Base-by-base conservation (phyloP, 805 yeast species). In the Maudiozyma serrabonitensis region DNA sequence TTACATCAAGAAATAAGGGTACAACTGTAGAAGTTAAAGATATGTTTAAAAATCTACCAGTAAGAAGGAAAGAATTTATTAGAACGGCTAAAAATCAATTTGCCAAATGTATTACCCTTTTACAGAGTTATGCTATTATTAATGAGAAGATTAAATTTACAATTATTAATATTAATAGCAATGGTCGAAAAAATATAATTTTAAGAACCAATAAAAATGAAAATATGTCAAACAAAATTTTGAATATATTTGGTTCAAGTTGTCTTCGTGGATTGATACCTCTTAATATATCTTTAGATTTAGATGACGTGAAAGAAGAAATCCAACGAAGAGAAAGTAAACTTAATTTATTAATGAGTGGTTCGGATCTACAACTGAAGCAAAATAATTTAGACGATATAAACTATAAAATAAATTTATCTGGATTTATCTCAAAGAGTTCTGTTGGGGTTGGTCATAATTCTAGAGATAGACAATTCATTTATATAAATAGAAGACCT, bases 361-460 rank as follows among this genome's bases (percentile, higher is more conserved):
- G 35, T 2, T 28, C 32, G 3, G 32, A 28, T 11, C 2, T n/a
- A 6, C 26, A 57, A 59, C 12, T 11, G 2, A 8, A 35, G 52
- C 47, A 15, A 44, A 47, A 28, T 6, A 8, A 28, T 28, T 4
- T 18, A 59, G 21, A 48, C 7, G 5, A 4, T 11, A 35, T 31
- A 13, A 67, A 68, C n/a, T 69, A 71, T 58, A 50, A 37, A 1
- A 61, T 80, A 7, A 46, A 52, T 7, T 57, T 83, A 0, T 54
- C 54, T 4, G 99, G 99, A 0, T 74, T 65, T 52, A 73, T 91
- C 0, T 89, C 98, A 0, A 79, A 81, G 56, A 80, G 81, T 40
- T 81, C 93, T 0, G 82, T 84, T 64, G 96, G 96, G 0, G 74
- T 80, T 61, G 91, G 93, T 0, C 69, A 95, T 41, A 72, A 80